Base-by-base conservation (phyloP, 768 basidiomycete genomes). In the Hypsizygus marmoreus region DNA sequence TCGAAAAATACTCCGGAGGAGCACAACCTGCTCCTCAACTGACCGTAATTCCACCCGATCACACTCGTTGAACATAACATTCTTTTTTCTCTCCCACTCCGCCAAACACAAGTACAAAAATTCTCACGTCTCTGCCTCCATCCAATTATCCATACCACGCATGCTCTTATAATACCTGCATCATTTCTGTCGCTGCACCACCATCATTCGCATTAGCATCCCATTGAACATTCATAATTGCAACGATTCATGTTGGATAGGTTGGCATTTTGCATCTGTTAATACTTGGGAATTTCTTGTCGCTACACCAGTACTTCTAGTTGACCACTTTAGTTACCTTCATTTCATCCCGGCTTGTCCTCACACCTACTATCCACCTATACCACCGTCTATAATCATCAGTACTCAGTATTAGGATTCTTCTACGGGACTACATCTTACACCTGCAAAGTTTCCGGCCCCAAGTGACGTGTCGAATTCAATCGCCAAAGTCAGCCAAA, bases 1-100 rank as follows among this genome's bases (percentile, higher is more conserved):
- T 87, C 43, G 79, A 82, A 58, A 80, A 79, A 55, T 73, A 71
- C 23, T 57, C 69, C 36, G 65, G 59, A 49, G 52, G 49, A 40
- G 51, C 4, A 45, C 50, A 57, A 42, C 53, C 51, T 31, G 29
- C 53, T 45, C 48, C 52, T 24, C 47, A 48, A 48, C 19, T 40
- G 14, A 24, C 47, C 13, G 14, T 53, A 36, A 53, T 51, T 35
- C 48, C 49, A n/a, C 34, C 53, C 26, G 40, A 59, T 26, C 45
- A 65, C 60, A 50, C 61, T 57, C 28, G 43, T 57, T 49, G 57
- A 65, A 13, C 41, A 63, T 40, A 29, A 31, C 43, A 37, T 36
- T 51, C 55, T 43, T 56, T 59, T 49, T 40, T 42, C 58, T 23
- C 55, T 49, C 44, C 32, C 39, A 37, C 32, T 54, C 54, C 49